Conservation (phyloP, 306 rosid species). For the Quercus glauca region DNA sequence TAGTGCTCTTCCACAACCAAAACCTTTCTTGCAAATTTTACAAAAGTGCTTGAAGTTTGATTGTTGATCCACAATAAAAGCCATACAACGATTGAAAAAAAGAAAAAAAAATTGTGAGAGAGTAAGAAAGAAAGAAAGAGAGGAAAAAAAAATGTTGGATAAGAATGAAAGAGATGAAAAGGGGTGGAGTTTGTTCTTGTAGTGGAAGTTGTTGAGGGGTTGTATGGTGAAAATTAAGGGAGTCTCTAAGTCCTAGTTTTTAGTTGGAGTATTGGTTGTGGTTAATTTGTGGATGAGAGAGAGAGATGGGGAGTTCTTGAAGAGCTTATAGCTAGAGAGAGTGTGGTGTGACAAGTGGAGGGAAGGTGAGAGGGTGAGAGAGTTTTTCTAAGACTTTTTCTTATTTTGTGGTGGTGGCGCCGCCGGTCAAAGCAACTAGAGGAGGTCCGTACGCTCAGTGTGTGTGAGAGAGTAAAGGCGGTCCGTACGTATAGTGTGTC, state of each 20-base stretch:
- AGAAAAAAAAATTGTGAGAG: no score
- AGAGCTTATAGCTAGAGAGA: constrained; percentile 13
- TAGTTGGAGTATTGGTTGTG: constrained; percentile 59
- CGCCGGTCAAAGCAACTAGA: constrained; percentile 40
- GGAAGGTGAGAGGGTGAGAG: constrained; percentile 40
- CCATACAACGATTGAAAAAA: constrained; percentile 38
- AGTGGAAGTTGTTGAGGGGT: constrained; percentile 48
- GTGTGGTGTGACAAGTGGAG: constrained; percentile 74
- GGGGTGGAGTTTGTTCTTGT: constrained; percentile 44
- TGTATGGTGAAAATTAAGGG: constrained; percentile 53
- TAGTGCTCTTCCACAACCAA: constrained; percentile 85
- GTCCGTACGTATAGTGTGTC: constrained; percentile 25
- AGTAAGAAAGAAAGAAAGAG: not conserved
- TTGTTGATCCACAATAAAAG: constrained; percentile 59
- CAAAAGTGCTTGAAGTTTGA: constrained; percentile 79
- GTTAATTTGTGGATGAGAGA: constrained; percentile 53
- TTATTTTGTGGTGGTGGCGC: constrained; percentile 45
- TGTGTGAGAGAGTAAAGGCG: constrained; percentile 16
- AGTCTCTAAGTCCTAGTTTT: constrained; percentile 59
- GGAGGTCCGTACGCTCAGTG: constrained; percentile 29
- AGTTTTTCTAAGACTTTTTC: constrained; percentile 62
- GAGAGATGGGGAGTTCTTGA: constrained; percentile 25
- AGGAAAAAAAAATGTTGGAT: constrained; percentile 10
- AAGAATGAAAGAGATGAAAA: constrained; percentile 9
- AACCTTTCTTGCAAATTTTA: constrained; percentile 90